Percentiles rank a stretch among this genome's conserved stretches.
Conservation (phyloP, 2,329 filamentous ascomycete genomes). For the Sclerotiophoma versabilis region DNA sequence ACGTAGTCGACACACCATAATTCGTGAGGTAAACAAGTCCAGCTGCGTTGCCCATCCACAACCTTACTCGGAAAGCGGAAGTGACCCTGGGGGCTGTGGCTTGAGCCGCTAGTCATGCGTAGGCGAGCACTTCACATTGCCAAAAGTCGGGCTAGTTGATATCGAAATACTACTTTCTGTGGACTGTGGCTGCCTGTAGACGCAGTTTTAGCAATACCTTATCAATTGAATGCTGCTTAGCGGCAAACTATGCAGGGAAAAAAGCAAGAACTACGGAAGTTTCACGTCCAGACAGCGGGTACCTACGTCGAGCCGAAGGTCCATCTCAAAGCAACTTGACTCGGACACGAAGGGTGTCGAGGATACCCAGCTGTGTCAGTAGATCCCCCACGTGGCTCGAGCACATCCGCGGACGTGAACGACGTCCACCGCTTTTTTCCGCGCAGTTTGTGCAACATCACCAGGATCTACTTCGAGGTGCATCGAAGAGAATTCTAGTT, state of each 20-base stretch:
- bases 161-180: constrained; percentile 9
- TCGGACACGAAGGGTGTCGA: constrained; percentile 12
- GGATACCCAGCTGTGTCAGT: constrained; percentile 20
- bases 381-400: constrained; percentile 20
- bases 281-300: neutral
- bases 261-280: neutral
- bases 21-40: neutral
- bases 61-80: neutral
- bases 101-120: constrained; percentile 13
- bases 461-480: neutral
- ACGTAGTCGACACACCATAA: neutral
- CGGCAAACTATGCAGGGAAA: neutral
- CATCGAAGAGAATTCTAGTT: neutral
- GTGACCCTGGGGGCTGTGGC: constrained; percentile 2
- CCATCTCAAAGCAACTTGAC: constrained; percentile 1
- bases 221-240: neutral
- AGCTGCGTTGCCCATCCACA: neutral
- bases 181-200: constrained; percentile 12
- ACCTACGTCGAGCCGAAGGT: neutral
- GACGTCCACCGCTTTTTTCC: constrained; percentile 12
- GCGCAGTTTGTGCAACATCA: neutral
- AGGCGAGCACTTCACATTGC: constrained; percentile 12
- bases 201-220: neutral
- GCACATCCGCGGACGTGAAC: constrained; percentile 16
- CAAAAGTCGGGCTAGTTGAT: neutral